phyloP scores from a whole-genome alignment of 2,329 filamentous ascomycete genomes.

The Calonectria pseudoturangicola region DNA sequence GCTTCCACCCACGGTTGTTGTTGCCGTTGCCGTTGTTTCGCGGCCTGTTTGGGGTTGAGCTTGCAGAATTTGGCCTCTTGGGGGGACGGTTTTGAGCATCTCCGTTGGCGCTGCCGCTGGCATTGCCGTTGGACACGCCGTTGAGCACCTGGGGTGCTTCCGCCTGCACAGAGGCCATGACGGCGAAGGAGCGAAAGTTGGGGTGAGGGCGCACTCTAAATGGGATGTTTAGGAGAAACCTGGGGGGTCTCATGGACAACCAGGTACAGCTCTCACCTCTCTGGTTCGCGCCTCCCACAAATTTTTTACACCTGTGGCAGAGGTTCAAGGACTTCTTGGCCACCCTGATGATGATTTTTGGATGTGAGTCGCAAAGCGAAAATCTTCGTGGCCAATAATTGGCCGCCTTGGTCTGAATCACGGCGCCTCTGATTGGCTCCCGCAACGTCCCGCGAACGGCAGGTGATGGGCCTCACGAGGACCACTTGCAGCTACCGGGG shows the following conservation, averaged over 20 bases:
- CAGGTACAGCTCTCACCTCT: not conserved
- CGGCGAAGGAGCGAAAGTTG: slow-evolving; percentile 47
- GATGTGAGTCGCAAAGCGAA: slow-evolving; percentile 32
- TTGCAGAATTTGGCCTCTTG: slow-evolving; percentile 15
- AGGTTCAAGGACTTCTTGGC: not conserved
- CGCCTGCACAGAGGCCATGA: slow-evolving; percentile 50
- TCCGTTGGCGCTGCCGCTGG: slow-evolving; percentile 35
- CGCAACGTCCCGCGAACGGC: slow-evolving; percentile 41
- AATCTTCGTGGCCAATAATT: slow-evolving; percentile 43
- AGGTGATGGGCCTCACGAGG: slow-evolving; percentile 54
- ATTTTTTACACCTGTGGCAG: not conserved
- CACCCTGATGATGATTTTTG: slow-evolving; percentile 25
- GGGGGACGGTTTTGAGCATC: slow-evolving; percentile 1
- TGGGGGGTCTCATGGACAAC: slow-evolving; percentile 49
- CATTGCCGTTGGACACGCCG: slow-evolving; percentile 37
- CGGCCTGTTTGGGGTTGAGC: not conserved
- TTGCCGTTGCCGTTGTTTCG: slow-evolving; percentile 30
- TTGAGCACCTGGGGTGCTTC: slow-evolving; percentile 39
- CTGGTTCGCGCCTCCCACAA: not conserved
- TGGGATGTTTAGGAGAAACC: slow-evolving; percentile 41
- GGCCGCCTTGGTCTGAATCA: slow-evolving; percentile 25
- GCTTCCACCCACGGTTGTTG: slow-evolving; percentile 56
- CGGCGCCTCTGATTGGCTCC: slow-evolving; percentile 47
- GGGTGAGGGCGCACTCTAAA: slow-evolving; percentile 43
- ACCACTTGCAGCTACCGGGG: slow-evolving; percentile 52